Base-by-base conservation (phyloP, 1,284 basidiomycete genomes). In the Sphaerobolus stellatus region DNA sequence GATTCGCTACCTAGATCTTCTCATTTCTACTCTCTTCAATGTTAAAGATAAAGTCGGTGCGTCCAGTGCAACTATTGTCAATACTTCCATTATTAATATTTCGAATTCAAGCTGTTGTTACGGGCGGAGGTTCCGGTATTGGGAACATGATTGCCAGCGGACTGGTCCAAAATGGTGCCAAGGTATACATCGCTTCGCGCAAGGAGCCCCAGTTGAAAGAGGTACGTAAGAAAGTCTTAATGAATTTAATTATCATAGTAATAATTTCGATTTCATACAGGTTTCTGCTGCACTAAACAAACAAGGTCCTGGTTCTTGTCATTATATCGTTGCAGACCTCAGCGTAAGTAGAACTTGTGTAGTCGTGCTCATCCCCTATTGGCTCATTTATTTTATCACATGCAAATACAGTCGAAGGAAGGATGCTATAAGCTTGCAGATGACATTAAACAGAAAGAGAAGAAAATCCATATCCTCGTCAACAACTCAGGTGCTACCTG, bases 181-280 rank as follows among this genome's bases (percentile, higher is more conserved):
- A 83, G 60, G 88, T 92, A 27, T 91, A 94, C 71, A 93, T 95
- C 62, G 92, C 93, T 8, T 87, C 88, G 3, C 77, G 91, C 48
- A 93, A 93, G 64, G 87, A 90, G 69, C 70, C 75, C 25, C 84
- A 89, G 60, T 77, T 95, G 54, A 81, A 90, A 69, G 81, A 88
- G 75, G 89, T 87, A 48, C 48, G 76, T 62, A 38, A n/a, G 20
- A 56, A 58, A 16, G 36, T 52, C 28, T 34, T 58, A 22, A 57
- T 50, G 18, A 49, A n/a, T 22, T 30, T 8, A 14, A 7, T 6
- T 4, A 11, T 46, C 34, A 50, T 27, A 28, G n/a, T 22, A 31
- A 40, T 47, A 36, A n/a, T 11, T 41, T 40, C 34, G 22, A 43
- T 43, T 13, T 43, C 13, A 14, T 51, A 40, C 59, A 89, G 87